Evolutionary conservation across 2,329 filamentous ascomycete species (phyloP), one percentile per base, ranked within the genome.

Genomic region (Ascochyta pisi): DNA sequence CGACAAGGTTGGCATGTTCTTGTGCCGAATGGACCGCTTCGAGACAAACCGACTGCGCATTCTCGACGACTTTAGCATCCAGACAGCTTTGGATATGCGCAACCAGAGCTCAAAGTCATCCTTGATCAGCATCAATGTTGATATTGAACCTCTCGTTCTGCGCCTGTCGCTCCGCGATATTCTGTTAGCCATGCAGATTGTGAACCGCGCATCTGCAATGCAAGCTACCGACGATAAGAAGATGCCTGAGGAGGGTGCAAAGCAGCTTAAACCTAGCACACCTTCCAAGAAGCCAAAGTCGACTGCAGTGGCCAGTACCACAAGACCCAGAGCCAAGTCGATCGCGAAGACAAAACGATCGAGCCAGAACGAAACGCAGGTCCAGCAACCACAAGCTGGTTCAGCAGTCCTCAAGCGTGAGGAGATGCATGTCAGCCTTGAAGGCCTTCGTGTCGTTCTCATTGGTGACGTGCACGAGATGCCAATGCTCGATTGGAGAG

Each of bases 11-110:
- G 95, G 95, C 65, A 99, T 99, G 95, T 99, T 97, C 74, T 77
- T 99, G 29, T 99, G 96, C 72, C 90, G 95, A 12, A 99, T 99
- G 95, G 96, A 99, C 75, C 91, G 88, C 61, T 98, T 98, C 65
- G 94, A 99, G 65, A 92, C 90, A 3, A 93, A 89, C 37, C 87
- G 92, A 34, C 83, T 99, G 42, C 88, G 95, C 16, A 96, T 99
- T 58, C 85, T 99, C 29, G 96, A 99, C 71, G 93, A 99, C 75
- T 99, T 99, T 73, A 96, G 92, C 3, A 81, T 98, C 9, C 90
- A 95, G 61, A 83, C 96, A 66, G 95, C 91, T 3, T 86, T 99
- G 81, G 94, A 99, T 68, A 87, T 86, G 63, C 81, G 84, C 37
- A 80, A 83, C 2, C 83, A 88, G 68, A 83, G 84, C 26, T 81